Conservation (phyloP, 495 filamentous ascomycete species). For the Penicillium ucsense region DNA sequence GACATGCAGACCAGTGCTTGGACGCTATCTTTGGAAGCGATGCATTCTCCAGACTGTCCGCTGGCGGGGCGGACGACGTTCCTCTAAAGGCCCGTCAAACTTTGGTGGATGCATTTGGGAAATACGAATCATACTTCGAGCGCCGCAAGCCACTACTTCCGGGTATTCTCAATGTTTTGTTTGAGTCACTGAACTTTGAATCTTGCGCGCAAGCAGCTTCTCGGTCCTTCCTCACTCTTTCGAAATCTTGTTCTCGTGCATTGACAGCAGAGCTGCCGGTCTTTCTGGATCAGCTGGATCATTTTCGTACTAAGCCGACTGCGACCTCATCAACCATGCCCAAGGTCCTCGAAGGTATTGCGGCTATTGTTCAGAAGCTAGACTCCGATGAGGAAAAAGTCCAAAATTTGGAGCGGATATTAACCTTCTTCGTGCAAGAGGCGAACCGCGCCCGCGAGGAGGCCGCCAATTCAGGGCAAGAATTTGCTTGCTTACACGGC, state of each 20-base stretch:
- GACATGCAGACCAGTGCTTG: constrained; percentile 55
- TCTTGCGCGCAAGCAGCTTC: constrained; percentile 64
- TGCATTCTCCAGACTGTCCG: constrained; percentile 42
- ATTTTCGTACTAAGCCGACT: constrained; percentile 48
- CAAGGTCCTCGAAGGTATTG: constrained; percentile 70
- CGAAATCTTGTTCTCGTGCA: constrained; percentile 64
- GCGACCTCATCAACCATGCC: constrained; percentile 68
- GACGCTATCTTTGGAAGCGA: constrained; percentile 62
- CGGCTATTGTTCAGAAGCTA: constrained; percentile 74
- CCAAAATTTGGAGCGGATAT: constrained; percentile 50
- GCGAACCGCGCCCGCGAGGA: constrained; percentile 26
- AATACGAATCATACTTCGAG: constrained; percentile 76
- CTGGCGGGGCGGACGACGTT: constrained; percentile 37
- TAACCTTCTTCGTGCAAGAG: constrained; percentile 47
- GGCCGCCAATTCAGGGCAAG: constrained; percentile 28
- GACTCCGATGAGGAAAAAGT: constrained; percentile 52
- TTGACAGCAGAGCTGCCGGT: constrained; percentile 61
- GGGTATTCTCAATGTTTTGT: constrained; percentile 70
- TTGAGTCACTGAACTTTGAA: constrained; percentile 58
- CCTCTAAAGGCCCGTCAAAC: constrained; percentile 68
- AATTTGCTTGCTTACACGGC: constrained; percentile 42
- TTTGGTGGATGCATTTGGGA: constrained; percentile 64
- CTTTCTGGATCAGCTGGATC: constrained; percentile 69
- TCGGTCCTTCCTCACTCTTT: constrained; percentile 68
- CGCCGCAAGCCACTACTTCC: constrained; percentile 61